Conservation (phyloP, 148 eudicot genomes). For the Simmondsia chinensis region DNA sequence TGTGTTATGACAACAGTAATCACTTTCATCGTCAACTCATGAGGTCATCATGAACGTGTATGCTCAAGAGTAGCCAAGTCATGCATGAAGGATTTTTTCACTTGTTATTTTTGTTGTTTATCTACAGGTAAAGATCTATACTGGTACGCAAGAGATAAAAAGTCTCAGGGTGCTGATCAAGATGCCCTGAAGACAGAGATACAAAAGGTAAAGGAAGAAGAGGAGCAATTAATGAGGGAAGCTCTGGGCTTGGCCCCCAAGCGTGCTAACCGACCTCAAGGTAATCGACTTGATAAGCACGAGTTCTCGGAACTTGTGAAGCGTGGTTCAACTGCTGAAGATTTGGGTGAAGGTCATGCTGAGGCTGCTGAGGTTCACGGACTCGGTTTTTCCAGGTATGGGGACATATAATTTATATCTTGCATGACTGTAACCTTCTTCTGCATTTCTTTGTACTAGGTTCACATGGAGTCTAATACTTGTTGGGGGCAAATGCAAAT, state of each 20-base stretch:
- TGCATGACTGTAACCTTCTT: neutral
- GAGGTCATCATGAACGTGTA: too few relatives aligned
- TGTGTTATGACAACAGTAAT: too few relatives aligned
- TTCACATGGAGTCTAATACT: too few relatives aligned
- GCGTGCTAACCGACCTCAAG: conserved; percentile 57
- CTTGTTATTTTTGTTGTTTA: neutral
- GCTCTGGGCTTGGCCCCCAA: conserved; percentile 97
- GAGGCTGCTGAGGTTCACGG: conserved; percentile 94
- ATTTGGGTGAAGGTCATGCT: conserved; percentile 94
- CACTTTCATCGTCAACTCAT: too few relatives aligned
- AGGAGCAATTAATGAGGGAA: conserved; percentile 95
- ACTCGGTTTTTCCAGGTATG: conserved; percentile 86
- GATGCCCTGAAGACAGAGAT: conserved; percentile 90
- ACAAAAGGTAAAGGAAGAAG: conserved; percentile 81
- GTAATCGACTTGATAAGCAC: conserved; percentile 83
- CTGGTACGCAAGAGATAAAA: conserved; percentile 88
- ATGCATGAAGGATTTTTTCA: conserved; percentile 1
- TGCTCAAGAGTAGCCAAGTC: too few relatives aligned
- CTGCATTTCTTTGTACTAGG: neutral
- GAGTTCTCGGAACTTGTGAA: conserved; percentile 88
- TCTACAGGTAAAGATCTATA: conserved; percentile 81
- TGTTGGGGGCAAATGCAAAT: too few relatives aligned
- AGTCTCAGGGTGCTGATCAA: conserved; percentile 28
- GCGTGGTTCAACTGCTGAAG: conserved; percentile 96
- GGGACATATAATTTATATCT: neutral